These are phyloP conservation scores for Teratosphaeriaceae sp. DNA, from an alignment of 2,329 filamentous ascomycete genomes.

Conservation along the genomic window DNA sequence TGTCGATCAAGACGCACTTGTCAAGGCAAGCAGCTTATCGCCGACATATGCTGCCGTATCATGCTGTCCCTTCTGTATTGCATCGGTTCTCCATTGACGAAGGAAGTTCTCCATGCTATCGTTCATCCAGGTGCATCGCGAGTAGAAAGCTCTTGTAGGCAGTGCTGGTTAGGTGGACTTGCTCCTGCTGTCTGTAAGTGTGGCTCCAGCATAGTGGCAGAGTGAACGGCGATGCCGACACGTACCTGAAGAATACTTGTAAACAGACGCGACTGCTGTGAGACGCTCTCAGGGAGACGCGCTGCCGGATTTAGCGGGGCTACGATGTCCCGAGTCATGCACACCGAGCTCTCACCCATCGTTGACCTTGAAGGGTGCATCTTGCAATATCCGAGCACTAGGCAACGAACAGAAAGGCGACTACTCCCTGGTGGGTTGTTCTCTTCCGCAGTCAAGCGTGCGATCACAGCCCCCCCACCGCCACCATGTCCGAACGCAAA, in stretches of 20 bases:
- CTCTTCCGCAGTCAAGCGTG: too few species aligned
- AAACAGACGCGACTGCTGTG: too few species aligned
- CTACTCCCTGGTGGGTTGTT: too few species aligned
- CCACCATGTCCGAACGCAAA: conserved; percentile 70
- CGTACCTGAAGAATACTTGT: conserved; percentile 17
- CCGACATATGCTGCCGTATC: conserved; percentile 95
- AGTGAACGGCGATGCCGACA: conserved; percentile 3
- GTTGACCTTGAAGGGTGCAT: too few species aligned
- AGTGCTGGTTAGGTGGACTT: neutral
- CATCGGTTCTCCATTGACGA: conserved; percentile 90
- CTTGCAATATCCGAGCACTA: too few species aligned
- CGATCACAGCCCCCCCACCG: too few species aligned
- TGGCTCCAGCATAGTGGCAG: neutral
- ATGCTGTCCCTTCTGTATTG: conserved; percentile 91
- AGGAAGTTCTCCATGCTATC: conserved; percentile 79
- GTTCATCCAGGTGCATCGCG: conserved; percentile 3
- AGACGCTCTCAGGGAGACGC: too few species aligned
- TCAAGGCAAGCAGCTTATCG: conserved; percentile 92
- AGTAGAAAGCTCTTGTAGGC: neutral
- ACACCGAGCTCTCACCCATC: too few species aligned
- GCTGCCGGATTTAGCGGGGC: too few species aligned
- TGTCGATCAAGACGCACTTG: conserved; percentile 57
- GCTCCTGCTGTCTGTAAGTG: conserved; percentile 11
- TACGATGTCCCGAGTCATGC: too few species aligned
- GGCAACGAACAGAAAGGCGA: too few species aligned